Conservation (phyloP, 139 green algal genomes). For the Zygnema cylindricum region DNA sequence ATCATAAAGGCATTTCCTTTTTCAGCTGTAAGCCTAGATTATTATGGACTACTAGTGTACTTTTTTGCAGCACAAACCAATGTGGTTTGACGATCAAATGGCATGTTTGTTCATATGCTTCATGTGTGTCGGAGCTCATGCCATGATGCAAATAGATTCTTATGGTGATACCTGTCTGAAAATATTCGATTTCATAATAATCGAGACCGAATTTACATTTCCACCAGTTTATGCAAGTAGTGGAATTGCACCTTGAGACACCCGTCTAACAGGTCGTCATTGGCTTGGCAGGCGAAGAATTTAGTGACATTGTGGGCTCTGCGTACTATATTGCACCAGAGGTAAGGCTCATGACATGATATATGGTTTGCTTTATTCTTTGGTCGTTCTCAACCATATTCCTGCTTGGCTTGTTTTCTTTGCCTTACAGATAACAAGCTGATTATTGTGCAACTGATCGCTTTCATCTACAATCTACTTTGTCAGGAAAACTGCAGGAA, state of each 20-base stretch:
- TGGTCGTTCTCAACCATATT: neutral
- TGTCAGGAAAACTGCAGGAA: neutral
- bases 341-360: conserved; percentile 20
- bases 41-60: neutral
- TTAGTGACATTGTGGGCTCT: conserved; percentile 83
- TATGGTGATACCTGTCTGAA: too few species aligned
- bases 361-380: neutral
- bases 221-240: too few species aligned
- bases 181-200: too few species aligned
- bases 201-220: too few species aligned
- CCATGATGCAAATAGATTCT: too few species aligned
- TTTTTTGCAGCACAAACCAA: neutral
- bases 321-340: conserved; percentile 95
- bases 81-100: too few species aligned
- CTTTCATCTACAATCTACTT: neutral
- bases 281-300: conserved; percentile 70
- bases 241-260: too few species aligned
- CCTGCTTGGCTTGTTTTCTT: neutral
- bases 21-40: neutral
- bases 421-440: neutral
- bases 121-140: neutral
- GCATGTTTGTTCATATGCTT: too few species aligned
- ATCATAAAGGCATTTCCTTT: neutral
- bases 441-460: neutral
- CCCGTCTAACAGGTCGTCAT: too few species aligned